Evolutionary conservation across 192 early-diverging fungal genomes (phyloP).

Genomic region (Rhizophagus clarus): DNA sequence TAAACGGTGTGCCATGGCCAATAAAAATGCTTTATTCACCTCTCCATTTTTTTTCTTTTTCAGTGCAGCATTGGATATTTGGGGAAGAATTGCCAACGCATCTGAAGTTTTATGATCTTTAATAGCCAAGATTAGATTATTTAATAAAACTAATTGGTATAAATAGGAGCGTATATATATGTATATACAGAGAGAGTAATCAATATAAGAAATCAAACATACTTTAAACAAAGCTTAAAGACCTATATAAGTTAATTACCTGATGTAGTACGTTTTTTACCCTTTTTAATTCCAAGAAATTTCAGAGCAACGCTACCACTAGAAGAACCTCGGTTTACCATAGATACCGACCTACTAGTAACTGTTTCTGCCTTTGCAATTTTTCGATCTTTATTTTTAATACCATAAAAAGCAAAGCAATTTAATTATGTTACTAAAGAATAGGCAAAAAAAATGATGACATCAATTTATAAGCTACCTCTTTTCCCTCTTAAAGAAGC

Average conservation of each 20-base stretch:
- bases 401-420: neutral
- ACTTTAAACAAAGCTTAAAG: neutral
- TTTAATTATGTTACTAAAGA: neutral
- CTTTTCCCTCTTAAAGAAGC: slow-evolving; percentile 45
- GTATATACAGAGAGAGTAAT: neutral
- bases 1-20: slow-evolving; percentile 47
- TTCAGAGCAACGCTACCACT: neutral
- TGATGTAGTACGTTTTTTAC: slow-evolving; percentile 18
- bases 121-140: slow-evolving; percentile 46
- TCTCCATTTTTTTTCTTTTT: slow-evolving; percentile 45
- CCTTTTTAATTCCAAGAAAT: slow-evolving; percentile 28
- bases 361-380: neutral
- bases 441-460: neutral
- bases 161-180: neutral
- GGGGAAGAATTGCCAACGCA: slow-evolving; percentile 41
- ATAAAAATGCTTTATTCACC: slow-evolving; percentile 43
- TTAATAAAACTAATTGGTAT: slow-evolving; percentile 37
- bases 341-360: neutral
- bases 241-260: neutral
- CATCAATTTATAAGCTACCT: slow-evolving; percentile 30
- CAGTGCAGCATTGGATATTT: slow-evolving; percentile 37
- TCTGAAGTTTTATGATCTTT: slow-evolving; percentile 43
- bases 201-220: neutral
- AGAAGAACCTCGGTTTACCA: neutral
- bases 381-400: slow-evolving; percentile 21